Percentiles rank a stretch among this genome's conserved stretches.
phyloP scores from a whole-genome alignment of 345 rosid genomes.

The Arabidopsis arenosa region DNA sequence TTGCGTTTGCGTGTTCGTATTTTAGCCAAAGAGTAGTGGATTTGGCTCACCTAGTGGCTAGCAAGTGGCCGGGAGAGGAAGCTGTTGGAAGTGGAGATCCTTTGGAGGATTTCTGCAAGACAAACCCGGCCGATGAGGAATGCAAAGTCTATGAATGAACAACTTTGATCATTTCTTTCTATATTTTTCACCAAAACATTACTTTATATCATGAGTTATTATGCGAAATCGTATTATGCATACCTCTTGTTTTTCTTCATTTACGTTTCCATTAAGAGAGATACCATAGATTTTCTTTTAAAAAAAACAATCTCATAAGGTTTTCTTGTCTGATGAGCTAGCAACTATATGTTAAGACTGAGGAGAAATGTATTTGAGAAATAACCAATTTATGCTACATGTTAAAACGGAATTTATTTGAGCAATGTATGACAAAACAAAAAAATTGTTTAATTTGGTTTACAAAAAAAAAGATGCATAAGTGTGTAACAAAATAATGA shows the following conservation, averaged over 20 bases:
- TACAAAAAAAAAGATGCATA: too few species aligned
- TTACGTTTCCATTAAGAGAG: too few species aligned
- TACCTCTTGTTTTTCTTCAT: neutral
- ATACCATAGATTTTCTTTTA: too few species aligned
- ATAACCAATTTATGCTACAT: too few species aligned
- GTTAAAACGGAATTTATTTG: too few species aligned
- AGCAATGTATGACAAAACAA: too few species aligned
- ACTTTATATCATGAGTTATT: neutral
- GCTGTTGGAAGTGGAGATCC: conserved; percentile 82
- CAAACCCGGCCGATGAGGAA: conserved; percentile 84
- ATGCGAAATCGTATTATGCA: conserved; percentile 1
- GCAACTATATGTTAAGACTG: too few species aligned
- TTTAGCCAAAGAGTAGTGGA: conserved; percentile 96
- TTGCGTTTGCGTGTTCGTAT: neutral
- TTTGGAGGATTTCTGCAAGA: conserved; percentile 91
- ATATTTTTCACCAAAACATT: conserved; percentile 16
- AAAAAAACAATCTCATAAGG: too few species aligned
- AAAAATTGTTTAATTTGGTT: too few species aligned
- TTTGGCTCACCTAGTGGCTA: conserved; percentile 91
- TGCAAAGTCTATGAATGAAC: conserved; percentile 85
- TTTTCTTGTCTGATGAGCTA: too few species aligned
- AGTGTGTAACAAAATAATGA: too few species aligned
- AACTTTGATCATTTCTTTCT: conserved; percentile 40
- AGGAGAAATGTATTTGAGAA: too few species aligned
- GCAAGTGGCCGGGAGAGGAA: conserved; percentile 77